Percentiles rank a stretch among this genome's conserved stretches.
Evolutionary conservation across 306 rosid species (phyloP).

Genomic region (Vigna unguiculata): DNA sequence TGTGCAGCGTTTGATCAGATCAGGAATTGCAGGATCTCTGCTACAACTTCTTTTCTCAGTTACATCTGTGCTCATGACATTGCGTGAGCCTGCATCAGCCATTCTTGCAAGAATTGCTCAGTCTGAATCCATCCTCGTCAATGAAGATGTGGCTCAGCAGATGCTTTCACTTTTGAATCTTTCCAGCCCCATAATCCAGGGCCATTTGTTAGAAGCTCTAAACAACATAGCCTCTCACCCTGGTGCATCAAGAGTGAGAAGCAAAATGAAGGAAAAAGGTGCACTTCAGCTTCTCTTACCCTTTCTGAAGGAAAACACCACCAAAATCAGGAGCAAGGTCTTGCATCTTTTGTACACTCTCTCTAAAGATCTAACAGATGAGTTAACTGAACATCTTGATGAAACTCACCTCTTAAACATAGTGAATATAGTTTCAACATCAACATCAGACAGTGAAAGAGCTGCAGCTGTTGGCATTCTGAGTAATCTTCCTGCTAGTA

Average conservation of each 20-base stretch:
- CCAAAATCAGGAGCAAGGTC: slow-evolving; percentile 59
- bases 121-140: slow-evolving; percentile 71
- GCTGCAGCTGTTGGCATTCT: slow-evolving; percentile 77
- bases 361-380: slow-evolving; percentile 73
- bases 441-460: slow-evolving; percentile 62
- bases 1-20: slow-evolving; percentile 62
- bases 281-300: slow-evolving; percentile 86
- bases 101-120: slow-evolving; percentile 87
- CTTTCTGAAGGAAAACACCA: slow-evolving; percentile 65
- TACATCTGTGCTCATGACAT: slow-evolving; percentile 90
- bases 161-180: slow-evolving; percentile 90
- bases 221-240: slow-evolving; percentile 76
- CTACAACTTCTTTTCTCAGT: slow-evolving; percentile 95
- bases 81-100: slow-evolving; percentile 88
- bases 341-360: slow-evolving; percentile 71
- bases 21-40: slow-evolving; percentile 68
- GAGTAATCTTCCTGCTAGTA: slow-evolving; percentile 68
- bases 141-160: slow-evolving; percentile 74
- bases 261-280: slow-evolving; percentile 78
- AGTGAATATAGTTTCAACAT: slow-evolving; percentile 59
- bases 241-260: slow-evolving; percentile 65
- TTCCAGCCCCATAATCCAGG: slow-evolving; percentile 79
- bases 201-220: slow-evolving; percentile 80
- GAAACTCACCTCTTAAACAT: slow-evolving; percentile 59
- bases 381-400: slow-evolving; percentile 71